Conservation (phyloP, 768 basidiomycete genomes). For the Tremella yokohamensis region DNA sequence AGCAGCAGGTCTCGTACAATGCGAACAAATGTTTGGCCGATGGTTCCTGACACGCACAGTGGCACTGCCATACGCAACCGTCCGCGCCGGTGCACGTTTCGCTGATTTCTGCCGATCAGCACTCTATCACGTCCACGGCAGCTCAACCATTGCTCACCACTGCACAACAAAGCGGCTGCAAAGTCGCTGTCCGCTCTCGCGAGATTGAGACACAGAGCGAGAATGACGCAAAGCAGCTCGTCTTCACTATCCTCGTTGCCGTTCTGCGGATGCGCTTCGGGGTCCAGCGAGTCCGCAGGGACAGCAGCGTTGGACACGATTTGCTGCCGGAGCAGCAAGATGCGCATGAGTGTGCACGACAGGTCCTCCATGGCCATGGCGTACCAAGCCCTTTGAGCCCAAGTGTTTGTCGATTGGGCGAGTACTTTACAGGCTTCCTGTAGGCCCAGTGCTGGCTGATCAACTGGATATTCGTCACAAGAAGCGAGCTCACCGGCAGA, state of each 20-base stretch:
- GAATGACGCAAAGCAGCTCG: background rate
- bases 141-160: background rate
- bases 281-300: too few relatives aligned
- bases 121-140: background rate
- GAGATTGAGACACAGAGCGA: background rate
- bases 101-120: conserved; percentile 3
- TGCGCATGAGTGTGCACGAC: too few relatives aligned
- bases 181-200: background rate
- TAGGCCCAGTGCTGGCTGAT: too few relatives aligned
- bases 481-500: too few relatives aligned
- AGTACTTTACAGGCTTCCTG: too few relatives aligned
- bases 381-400: too few relatives aligned
- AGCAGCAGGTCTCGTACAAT: background rate
- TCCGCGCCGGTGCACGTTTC: background rate
- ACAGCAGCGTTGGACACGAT: too few relatives aligned
- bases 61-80: background rate
- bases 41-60: background rate
- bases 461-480: too few relatives aligned
- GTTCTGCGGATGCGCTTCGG: background rate
- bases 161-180: background rate
- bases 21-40: background rate
- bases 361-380: too few relatives aligned
- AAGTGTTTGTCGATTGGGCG: too few relatives aligned
- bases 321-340: too few relatives aligned
- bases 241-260: conserved; percentile 1